These are phyloP conservation scores for Paspalum vaginatum DNA, from an alignment of 176 grass and related monocot species.

Conservation along the genomic window DNA sequence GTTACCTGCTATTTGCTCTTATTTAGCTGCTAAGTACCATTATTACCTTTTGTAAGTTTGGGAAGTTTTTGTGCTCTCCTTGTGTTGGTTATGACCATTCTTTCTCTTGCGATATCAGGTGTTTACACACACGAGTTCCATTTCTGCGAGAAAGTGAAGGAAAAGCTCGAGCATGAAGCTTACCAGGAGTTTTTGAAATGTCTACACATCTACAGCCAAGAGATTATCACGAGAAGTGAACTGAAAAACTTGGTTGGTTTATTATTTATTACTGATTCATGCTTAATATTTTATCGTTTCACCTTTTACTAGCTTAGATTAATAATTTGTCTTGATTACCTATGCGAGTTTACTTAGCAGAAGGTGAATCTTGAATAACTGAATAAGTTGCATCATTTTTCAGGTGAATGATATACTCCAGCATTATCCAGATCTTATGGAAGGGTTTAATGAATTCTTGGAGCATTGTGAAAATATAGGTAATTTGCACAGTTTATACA, in stretches of 20 bases:
- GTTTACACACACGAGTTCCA: conserved; percentile 83
- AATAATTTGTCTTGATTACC: background rate
- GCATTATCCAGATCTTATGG: conserved; percentile 87
- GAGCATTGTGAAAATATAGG: conserved; percentile 82
- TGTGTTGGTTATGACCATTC: conserved; percentile 21
- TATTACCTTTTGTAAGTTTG: background rate
- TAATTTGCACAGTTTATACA: conserved; percentile 17
- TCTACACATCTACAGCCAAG: conserved; percentile 97
- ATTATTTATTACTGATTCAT: conserved; percentile 1
- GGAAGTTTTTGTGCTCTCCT: conserved; percentile 3
- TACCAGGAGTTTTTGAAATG: conserved; percentile 99
- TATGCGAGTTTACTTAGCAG: conserved; percentile 16
- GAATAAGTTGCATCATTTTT: conserved; percentile 20
- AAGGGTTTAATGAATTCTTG: conserved; percentile 95
- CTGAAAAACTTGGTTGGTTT: conserved; percentile 90
- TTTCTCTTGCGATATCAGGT: conserved; percentile 55
- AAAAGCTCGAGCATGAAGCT: conserved; percentile 89
- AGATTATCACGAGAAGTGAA: conserved; percentile 96
- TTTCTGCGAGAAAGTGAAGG: conserved; percentile 96
- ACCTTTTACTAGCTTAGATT: background rate
- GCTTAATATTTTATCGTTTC: conserved; percentile 1
- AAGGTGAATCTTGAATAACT: conserved; percentile 4
- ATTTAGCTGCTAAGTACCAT: background rate
- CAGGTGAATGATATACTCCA: conserved; percentile 86
- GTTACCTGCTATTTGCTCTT: conserved; percentile 22